Evolutionary conservation across 2,329 filamentous ascomycete genomes (phyloP).

Genomic region (Fusarium pseudonygamai): DNA sequence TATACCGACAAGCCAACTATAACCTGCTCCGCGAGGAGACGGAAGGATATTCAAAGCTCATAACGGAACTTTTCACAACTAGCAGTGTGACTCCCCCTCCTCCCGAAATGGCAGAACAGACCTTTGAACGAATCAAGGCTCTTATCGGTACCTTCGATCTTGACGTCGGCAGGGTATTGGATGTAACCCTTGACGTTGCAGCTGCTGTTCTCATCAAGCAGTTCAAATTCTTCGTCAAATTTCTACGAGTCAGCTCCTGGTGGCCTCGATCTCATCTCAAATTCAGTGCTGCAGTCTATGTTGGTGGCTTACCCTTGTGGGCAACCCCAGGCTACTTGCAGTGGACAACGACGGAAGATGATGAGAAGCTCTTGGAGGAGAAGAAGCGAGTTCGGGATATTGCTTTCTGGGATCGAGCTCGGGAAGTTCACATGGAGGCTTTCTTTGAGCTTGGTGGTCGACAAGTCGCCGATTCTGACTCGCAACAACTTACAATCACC

Average conservation of each 20-base stretch:
- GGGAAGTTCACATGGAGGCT: conserved; percentile 78
- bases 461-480: conserved; percentile 68
- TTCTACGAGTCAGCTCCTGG: conserved; percentile 92
- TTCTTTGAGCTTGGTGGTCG: conserved; percentile 90
- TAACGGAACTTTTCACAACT: conserved; percentile 94
- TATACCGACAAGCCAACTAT: conserved; percentile 97
- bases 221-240: conserved; percentile 92
- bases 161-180: conserved; percentile 92
- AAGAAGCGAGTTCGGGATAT: conserved; percentile 73
- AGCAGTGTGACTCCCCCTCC: conserved; percentile 78
- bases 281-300: conserved; percentile 55
- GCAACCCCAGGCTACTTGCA: conserved; percentile 76
- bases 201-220: conserved; percentile 93
- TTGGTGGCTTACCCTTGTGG: conserved; percentile 83
- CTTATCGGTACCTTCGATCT: conserved; percentile 97
- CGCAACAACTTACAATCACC: conserved; percentile 54
- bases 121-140: conserved; percentile 91
- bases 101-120: conserved; percentile 80
- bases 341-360: conserved; percentile 73
- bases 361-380: conserved; percentile 66
- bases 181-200: conserved; percentile 94
- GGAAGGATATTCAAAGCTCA: conserved; percentile 95
- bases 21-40: conserved; percentile 95
- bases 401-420: conserved; percentile 83
- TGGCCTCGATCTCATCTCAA: conserved; percentile 77